phyloP scores from a whole-genome alignment of 2,329 filamentous ascomycete species.

The Thielaviopsis musarum region DNA sequence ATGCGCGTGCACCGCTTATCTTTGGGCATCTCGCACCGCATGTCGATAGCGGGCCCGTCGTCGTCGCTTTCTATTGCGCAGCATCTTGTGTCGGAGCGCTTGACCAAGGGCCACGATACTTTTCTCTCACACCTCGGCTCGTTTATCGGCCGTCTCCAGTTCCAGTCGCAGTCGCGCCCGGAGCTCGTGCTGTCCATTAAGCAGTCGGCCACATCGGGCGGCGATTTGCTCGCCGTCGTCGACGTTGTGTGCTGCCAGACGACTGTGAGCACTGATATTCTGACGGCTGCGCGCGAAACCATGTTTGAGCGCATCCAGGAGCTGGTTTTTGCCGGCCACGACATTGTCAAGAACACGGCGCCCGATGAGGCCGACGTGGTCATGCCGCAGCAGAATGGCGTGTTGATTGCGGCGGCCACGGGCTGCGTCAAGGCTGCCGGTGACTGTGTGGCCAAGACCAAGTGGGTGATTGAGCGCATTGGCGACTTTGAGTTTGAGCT shows the following conservation, averaged over 20 bases:
- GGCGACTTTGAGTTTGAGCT: conserved; percentile 83
- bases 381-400: conserved; percentile 60
- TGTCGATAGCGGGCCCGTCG: conserved; percentile 57
- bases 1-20: conserved; percentile 30
- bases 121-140: conserved; percentile 84
- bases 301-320: conserved; percentile 71
- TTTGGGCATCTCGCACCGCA: conserved; percentile 48
- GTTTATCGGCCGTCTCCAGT: conserved; percentile 76
- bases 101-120: conserved; percentile 66
- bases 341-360: conserved; percentile 56
- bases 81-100: conserved; percentile 67
- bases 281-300: conserved; percentile 51
- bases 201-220: conserved; percentile 68
- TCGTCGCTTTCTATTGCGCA: conserved; percentile 40
- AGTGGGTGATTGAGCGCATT: conserved; percentile 69
- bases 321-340: conserved; percentile 63
- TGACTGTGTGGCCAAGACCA: conserved; percentile 78
- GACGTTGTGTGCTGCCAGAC: conserved; percentile 71
- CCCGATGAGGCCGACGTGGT: conserved; percentile 61
- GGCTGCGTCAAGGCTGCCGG: conserved; percentile 79
- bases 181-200: conserved; percentile 71
- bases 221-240: conserved; percentile 60
- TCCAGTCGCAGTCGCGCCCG: conserved; percentile 79
- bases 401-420: conserved; percentile 63
- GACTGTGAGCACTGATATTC: conserved; percentile 43